phyloP scores from a whole-genome alignment of 2,329 filamentous ascomycete species.

The Ascochyta lentis region DNA sequence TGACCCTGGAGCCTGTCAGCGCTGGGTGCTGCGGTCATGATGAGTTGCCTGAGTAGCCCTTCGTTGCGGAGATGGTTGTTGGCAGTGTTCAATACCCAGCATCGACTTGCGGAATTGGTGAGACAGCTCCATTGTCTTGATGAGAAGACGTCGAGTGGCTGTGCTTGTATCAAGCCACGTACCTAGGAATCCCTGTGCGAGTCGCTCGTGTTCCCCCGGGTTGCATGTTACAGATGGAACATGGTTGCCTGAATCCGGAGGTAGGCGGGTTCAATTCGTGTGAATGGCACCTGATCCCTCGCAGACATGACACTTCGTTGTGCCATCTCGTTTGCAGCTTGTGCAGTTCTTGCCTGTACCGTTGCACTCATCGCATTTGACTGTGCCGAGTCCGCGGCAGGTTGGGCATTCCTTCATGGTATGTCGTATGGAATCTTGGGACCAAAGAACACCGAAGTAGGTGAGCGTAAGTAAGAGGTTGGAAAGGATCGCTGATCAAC shows the following conservation, averaged over 20 bases:
- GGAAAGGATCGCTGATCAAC: slow-evolving; percentile 4
- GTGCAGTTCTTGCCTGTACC: slow-evolving; percentile 33
- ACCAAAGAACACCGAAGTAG: slow-evolving; percentile 12
- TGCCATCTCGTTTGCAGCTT: slow-evolving; percentile 39
- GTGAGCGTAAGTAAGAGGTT: neutral
- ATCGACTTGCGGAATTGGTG: no score
- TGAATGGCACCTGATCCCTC: slow-evolving; percentile 45
- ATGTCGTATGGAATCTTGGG: neutral
- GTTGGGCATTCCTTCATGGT: slow-evolving; percentile 43
- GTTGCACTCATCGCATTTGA: slow-evolving; percentile 44
- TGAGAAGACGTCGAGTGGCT: slow-evolving; percentile 1
- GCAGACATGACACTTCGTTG: slow-evolving; percentile 39
- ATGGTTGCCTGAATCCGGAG: slow-evolving; percentile 8
- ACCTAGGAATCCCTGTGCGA: slow-evolving; percentile 26
- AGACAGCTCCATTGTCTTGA: neutral
- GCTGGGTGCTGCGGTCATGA: neutral
- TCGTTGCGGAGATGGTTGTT: neutral
- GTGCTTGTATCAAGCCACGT: slow-evolving; percentile 13
- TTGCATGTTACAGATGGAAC: slow-evolving; percentile 14
- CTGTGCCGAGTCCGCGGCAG: slow-evolving; percentile 42
- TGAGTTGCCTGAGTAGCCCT: neutral
- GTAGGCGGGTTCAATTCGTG: slow-evolving; percentile 30
- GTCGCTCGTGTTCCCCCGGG: slow-evolving; percentile 17
- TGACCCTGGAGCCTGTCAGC: slow-evolving; percentile 4
- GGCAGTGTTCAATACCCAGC: neutral